Percentiles rank a stretch among this genome's conserved stretches.
Conservation (phyloP, 2,329 filamentous ascomycete genomes). For the Diaporthe australafricana region DNA sequence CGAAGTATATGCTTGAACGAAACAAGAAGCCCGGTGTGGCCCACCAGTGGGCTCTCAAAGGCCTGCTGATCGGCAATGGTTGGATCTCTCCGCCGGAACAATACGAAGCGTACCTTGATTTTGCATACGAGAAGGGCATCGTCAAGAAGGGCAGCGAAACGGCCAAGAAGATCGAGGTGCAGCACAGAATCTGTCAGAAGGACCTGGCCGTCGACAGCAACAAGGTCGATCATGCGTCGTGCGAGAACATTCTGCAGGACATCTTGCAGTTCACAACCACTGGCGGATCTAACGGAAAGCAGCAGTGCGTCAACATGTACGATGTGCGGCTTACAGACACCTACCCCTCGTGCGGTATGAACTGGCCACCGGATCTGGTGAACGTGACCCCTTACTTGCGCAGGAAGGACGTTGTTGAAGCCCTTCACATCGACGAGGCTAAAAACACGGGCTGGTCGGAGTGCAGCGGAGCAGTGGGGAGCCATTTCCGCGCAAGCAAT, state of each 20-base stretch:
- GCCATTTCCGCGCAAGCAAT: slow-evolving; percentile 75
- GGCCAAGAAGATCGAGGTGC: slow-evolving; percentile 74
- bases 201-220: slow-evolving; percentile 64
- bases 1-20: slow-evolving; percentile 87
- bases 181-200: slow-evolving; percentile 77
- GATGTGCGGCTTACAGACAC: slow-evolving; percentile 87
- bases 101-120: slow-evolving; percentile 88
- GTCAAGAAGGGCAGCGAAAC: slow-evolving; percentile 74
- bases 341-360: slow-evolving; percentile 92
- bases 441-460: slow-evolving; percentile 93
- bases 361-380: slow-evolving; percentile 91
- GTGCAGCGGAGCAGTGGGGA: slow-evolving; percentile 83
- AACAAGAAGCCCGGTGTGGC: slow-evolving; percentile 73
- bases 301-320: slow-evolving; percentile 93
- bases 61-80: slow-evolving; percentile 94
- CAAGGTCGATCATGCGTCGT: slow-evolving; percentile 75
- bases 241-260: slow-evolving; percentile 81
- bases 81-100: slow-evolving; percentile 95
- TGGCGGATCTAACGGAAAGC: slow-evolving; percentile 58
- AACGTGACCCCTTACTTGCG: slow-evolving; percentile 87
- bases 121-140: slow-evolving; percentile 80
- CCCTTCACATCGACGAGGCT: slow-evolving; percentile 84
- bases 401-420: slow-evolving; percentile 79
- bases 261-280: slow-evolving; percentile 76
- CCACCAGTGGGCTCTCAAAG: slow-evolving; percentile 80